Evolutionary conservation across 805 yeast species (phyloP), one percentile per base, ranked within the genome.

Genomic region (Dipodascus geniculatus): DNA sequence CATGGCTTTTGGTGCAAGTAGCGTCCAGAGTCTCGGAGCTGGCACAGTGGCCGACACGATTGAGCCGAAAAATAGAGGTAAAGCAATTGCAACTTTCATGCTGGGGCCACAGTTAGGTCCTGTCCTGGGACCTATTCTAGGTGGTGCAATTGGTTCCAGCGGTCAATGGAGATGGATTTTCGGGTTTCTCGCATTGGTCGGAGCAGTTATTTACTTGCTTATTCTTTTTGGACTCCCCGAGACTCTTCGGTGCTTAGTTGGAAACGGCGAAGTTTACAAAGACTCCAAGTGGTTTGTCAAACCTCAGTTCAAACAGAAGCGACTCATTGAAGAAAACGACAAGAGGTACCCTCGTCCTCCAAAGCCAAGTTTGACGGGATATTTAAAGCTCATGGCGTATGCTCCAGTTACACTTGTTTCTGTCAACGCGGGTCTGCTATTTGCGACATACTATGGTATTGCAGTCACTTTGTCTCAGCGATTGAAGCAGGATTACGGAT

Each of bases 151-250:
- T 61, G 67, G 70, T 2, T 74, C 54, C 48, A 73, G 72, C 2
- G 71, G 78, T 57, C 65, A 62, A 57, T 78, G 81, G 81, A 72
- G 80, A 61, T 78, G 77, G 75, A 65, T 75, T 8, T 77, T 78
- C 61, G 79, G 83, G 83, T 68, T 76, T 52, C 54, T 76, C 61
- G 58, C 71, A 53, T 72, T 74, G 42, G 50, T 55, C 24, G 54
- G 74, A 48, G 79, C 76, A 9, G 63, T 64, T 6, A 56, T 69
- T 3, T 62, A 73, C 9, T 35, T 75, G 0, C 6, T 72, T 1
- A 66, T 77, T 57, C 51, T 64, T 1, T 66, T 67, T 50, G 62
- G 74, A 28, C 68, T 77, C 48, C 81, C 82, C 2, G 83, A 79
- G 62, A 75, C 81, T 9, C 73, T 70, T 48, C 4, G 44, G 14